Percentiles rank a stretch among this genome's conserved stretches.
phyloP scores from a whole-genome alignment of 108 stramenopile genomes.

The Cyclotella distinguenda region DNA sequence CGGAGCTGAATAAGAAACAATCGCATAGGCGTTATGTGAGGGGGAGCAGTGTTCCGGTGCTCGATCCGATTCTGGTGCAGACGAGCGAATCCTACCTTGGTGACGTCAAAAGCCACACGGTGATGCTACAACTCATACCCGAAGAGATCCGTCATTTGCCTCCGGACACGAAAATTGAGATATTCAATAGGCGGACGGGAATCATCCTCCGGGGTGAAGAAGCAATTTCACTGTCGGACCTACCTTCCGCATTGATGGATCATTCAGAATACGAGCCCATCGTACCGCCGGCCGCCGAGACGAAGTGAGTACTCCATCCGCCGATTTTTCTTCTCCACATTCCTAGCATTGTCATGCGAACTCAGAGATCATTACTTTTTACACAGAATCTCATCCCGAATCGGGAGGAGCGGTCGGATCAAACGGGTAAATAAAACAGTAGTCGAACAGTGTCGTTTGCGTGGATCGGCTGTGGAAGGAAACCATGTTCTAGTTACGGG shows the following conservation, averaged over 20 bases:
- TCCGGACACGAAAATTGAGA: constrained; percentile 39
- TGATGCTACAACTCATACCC: constrained; percentile 5
- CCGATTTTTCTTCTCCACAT: not conserved
- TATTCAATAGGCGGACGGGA: constrained; percentile 50
- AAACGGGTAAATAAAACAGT: constrained; percentile 31
- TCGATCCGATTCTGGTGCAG: constrained; percentile 13
- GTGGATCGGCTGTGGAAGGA: constrained; percentile 28
- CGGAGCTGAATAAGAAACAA: not conserved
- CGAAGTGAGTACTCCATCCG: constrained; percentile 12
- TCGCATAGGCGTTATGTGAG: not conserved
- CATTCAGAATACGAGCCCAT: constrained; percentile 54
- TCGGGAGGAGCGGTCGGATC: constrained; percentile 30
- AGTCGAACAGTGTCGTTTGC: constrained; percentile 34
- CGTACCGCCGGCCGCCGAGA: constrained; percentile 19
- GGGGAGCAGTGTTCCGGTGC: not conserved
- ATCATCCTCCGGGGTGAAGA: constrained; percentile 39
- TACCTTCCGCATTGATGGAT: constrained; percentile 27
- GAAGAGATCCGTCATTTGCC: constrained; percentile 28
- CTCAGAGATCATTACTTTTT: not conserved
- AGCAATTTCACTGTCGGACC: constrained; percentile 28
- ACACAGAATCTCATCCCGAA: constrained; percentile 8
- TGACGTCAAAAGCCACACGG: not conserved
- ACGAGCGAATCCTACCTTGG: not conserved
- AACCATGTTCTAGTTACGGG: constrained; percentile 36
- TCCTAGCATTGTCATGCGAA: not conserved